Base-by-base conservation (phyloP, 495 filamentous ascomycete genomes). In the Elasticomyces elasticus region DNA sequence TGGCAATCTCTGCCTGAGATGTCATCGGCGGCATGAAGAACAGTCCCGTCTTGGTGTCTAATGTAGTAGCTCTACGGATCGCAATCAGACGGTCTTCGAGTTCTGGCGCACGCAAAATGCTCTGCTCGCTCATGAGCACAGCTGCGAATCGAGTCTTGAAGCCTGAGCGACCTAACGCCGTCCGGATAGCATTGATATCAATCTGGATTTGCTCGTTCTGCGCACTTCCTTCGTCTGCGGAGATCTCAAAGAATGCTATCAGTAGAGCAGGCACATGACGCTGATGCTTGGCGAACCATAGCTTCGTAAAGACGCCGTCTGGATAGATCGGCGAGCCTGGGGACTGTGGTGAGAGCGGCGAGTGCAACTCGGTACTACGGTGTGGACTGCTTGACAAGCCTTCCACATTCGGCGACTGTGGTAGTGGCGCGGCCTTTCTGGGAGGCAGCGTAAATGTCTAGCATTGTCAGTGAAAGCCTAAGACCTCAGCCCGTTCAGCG, bases 241-340 rank as follows among this genome's bases (percentile, higher is more conserved):
- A 80, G 43, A 91, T 78, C 12, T 75, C 79, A 56, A 79, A 82
- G 73, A 87, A 87, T 56, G 84, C 82, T 31, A 94, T 73, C 49
- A 84, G 81, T n/a, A 85, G 78, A 37, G 87, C 81, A 1, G 90
- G 90, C 31, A 96, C 72, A 5, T 86, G 72, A 7, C 81, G 69
- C 59, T 94, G 88, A 66, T 95, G 89, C 65, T 95, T 96, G 33
- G 77, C 77, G 17, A 88, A 71, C 90, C 90, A 96, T 49, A 81
- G 69, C 2, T 83, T 76, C 28, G 86, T 80, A 65, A 96, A 80
- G 33, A 95, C 65, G 4, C 90, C 90, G 72, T 95, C 90, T 17
- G 90, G 88, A 56, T 86, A 95, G 13, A 90, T 77, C 2, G 80
- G 75, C 0, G 89, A 92, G 24, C 77, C 74, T 2, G 88, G 87